Conservation (phyloP, 768 basidiomycete genomes). For the Mycena filopes region DNA sequence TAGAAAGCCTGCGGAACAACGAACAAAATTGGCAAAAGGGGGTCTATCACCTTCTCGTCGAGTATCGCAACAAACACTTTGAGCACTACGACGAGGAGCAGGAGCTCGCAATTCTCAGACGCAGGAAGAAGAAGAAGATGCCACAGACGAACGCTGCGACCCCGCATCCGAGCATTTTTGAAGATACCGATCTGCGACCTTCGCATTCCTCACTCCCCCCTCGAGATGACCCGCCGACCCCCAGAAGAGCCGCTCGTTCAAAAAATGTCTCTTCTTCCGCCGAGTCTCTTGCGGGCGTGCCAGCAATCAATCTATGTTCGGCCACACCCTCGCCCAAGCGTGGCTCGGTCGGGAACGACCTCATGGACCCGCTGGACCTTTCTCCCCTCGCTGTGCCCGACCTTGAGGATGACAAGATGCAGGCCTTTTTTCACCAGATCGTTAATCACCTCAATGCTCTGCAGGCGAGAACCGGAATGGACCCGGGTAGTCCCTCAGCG, state of each 20-base stretch:
- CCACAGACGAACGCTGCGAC: constrained; percentile 42
- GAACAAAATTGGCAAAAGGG: constrained; percentile 95
- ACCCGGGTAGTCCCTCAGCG: constrained; percentile 22
- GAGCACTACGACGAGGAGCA: constrained; percentile 83
- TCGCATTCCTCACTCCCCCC: constrained; percentile 58
- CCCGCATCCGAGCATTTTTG: constrained; percentile 39
- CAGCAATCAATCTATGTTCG: constrained; percentile 32
- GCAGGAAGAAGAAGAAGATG: constrained; percentile 49
- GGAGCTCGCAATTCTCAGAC: constrained; percentile 51
- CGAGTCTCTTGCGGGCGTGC: constrained; percentile 26
- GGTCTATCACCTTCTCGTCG: constrained; percentile 90
- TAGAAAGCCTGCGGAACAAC: constrained; percentile 69
- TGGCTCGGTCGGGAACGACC: constrained; percentile 40
- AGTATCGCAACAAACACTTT: constrained; percentile 80
- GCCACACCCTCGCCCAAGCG: constrained; percentile 37
- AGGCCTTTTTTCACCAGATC: constrained; percentile 87
- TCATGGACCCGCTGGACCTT: constrained; percentile 42
- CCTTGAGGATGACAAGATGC: constrained; percentile 79
- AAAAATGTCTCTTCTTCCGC: constrained; percentile 32
- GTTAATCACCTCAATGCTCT: constrained; percentile 82
- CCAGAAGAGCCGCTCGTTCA: constrained; percentile 60
- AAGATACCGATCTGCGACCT: constrained; percentile 37
- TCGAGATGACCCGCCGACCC: constrained; percentile 70
- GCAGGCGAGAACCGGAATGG: constrained; percentile 59
- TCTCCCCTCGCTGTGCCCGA: constrained; percentile 71